phyloP scores from a whole-genome alignment of 495 filamentous ascomycete genomes.

The Penicillium atrosanguineum region DNA sequence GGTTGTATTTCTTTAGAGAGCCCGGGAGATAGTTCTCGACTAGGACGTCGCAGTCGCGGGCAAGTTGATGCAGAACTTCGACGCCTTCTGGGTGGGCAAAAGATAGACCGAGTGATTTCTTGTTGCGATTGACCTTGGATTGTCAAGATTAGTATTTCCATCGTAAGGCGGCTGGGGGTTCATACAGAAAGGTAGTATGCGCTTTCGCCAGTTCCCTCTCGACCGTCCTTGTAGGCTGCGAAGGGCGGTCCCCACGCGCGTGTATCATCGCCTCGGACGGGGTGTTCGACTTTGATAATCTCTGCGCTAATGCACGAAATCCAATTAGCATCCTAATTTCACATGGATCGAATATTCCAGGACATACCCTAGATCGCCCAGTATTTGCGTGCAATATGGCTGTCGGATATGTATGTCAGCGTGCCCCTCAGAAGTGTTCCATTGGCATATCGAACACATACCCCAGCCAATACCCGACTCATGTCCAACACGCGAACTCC shows the following conservation, averaged over 20 bases:
- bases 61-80: conserved; percentile 76
- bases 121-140: conserved; percentile 65
- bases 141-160: too few species aligned
- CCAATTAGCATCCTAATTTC: not conserved
- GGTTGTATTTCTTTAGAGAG: conserved; percentile 75
- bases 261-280: conserved; percentile 87
- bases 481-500: conserved; percentile 20
- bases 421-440: not conserved
- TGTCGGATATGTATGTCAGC: conserved; percentile 26
- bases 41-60: conserved; percentile 77
- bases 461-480: conserved; percentile 22
- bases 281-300: conserved; percentile 96
- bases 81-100: conserved; percentile 79
- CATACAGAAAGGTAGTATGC: conserved; percentile 87
- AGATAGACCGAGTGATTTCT: conserved; percentile 85
- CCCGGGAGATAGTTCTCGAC: conserved; percentile 95
- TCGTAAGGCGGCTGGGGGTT: not conserved
- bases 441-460: conserved; percentile 7
- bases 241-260: conserved; percentile 96
- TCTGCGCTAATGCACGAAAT: conserved; percentile 64
- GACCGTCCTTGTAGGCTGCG: conserved; percentile 69
- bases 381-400: conserved; percentile 97
- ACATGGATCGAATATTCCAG: not conserved
- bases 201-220: conserved; percentile 64
- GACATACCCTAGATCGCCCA: conserved; percentile 89